phyloP scores from a whole-genome alignment of 352 stramenopile genomes.

The Pythium insidiosum region DNA sequence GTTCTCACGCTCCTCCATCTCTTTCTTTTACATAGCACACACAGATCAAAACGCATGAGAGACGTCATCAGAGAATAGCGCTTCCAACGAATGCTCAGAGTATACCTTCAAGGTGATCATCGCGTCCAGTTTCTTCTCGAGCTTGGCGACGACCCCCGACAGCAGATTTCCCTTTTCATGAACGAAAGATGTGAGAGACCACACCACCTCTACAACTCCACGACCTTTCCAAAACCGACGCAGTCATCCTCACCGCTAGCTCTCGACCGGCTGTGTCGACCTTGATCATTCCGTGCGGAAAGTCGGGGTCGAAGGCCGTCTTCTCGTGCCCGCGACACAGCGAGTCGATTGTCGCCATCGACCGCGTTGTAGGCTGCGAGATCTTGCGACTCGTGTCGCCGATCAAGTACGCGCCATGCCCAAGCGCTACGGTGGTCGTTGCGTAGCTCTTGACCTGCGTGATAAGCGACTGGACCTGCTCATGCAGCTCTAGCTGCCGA shows the following conservation, averaged over 20 bases:
- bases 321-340: constrained; percentile 3
- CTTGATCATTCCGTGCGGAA: constrained; percentile 13
- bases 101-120: constrained; percentile 21
- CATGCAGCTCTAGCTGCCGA: constrained; percentile 23
- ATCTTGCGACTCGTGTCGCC: constrained; percentile 15
- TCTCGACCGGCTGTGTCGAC: constrained; percentile 16
- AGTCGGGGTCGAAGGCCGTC: constrained; percentile 14
- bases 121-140: constrained; percentile 32
- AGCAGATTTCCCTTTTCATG: constrained; percentile 17
- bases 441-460: constrained; percentile 34
- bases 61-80: not conserved
- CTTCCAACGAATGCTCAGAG: not conserved
- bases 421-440: constrained; percentile 28
- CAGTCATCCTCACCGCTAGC: constrained; percentile 12
- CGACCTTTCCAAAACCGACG: no score
- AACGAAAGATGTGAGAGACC: not conserved
- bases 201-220: no score
- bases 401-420: constrained; percentile 22
- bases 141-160: constrained; percentile 17
- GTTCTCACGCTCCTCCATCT: constrained; percentile 26
- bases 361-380: constrained; percentile 7
- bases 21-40: constrained; percentile 10
- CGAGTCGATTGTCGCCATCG: not conserved
- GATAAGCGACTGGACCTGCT: constrained; percentile 16
- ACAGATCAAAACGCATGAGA: not conserved